A percentile compares a stretch with the other conserved stretches of the same genome.
Conservation (phyloP, 2,329 filamentous ascomycete genomes). For the Fusarium sterilihyphosum region DNA sequence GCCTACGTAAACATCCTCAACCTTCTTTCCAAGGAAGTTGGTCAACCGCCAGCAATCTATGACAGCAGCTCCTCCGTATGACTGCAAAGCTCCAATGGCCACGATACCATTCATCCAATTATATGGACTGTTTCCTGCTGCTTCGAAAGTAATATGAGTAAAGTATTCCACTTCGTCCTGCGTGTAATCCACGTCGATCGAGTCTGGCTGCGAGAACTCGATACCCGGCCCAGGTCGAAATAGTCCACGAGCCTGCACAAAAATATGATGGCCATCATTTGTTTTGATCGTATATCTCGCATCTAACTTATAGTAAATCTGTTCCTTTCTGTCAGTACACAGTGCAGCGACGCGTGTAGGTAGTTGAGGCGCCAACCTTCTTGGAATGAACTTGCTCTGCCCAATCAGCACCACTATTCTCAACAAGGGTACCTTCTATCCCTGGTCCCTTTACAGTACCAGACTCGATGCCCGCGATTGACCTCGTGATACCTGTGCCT, state of each 20-base stretch:
- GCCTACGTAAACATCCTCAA: neutral
- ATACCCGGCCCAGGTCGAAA: neutral
- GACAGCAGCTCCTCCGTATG: neutral
- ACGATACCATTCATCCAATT: slow-evolving; percentile 35
- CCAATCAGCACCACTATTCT: neutral
- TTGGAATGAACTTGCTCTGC: neutral
- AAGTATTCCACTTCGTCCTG: slow-evolving; percentile 36
- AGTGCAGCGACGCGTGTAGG: neutral
- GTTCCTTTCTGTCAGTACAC: neutral
- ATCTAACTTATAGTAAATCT: neutral
- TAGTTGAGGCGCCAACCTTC: neutral
- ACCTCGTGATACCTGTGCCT: neutral
- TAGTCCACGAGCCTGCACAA: neutral
- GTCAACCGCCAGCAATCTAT: slow-evolving; percentile 36
- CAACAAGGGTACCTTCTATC: neutral
- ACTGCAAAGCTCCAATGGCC: slow-evolving; percentile 16
- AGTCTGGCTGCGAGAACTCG: neutral
- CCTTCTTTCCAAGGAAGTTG: slow-evolving; percentile 22
- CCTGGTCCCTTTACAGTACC: neutral
- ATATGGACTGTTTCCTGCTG: slow-evolving; percentile 18
- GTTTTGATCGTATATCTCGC: neutral
- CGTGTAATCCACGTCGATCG: neutral
- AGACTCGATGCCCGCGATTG: neutral
- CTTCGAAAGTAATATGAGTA: slow-evolving; percentile 30
- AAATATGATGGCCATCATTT: neutral